These are phyloP conservation scores for Pistacia atlantica DNA, from an alignment of 345 rosid genomes.

Conservation along the genomic window DNA sequence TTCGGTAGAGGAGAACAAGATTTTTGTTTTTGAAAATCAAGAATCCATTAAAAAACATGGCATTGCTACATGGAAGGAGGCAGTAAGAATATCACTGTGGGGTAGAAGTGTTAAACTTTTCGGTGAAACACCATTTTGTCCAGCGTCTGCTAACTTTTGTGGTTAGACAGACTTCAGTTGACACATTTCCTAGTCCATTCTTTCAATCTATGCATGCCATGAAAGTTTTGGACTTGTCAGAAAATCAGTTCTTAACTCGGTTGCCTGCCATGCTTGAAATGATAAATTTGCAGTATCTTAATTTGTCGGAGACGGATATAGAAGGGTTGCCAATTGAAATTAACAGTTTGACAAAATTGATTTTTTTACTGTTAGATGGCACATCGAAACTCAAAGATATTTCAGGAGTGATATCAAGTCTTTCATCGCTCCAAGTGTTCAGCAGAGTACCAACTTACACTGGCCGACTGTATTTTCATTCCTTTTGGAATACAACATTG, in stretches of 20 bases:
- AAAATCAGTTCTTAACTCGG: neutral
- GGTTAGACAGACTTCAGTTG: neutral
- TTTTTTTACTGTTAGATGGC: constrained; percentile 14
- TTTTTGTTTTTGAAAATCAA: no score
- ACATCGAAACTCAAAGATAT: neutral
- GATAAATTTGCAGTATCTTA: constrained; percentile 15
- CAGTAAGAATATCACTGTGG: no score
- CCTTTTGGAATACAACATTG: neutral
- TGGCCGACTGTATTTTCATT: no score
- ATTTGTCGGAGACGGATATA: constrained; percentile 15
- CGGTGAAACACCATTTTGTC: no score
- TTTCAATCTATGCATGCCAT: neutral
- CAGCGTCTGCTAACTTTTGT: constrained; percentile 12
- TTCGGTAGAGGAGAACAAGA: no score
- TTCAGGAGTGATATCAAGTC: constrained; percentile 11
- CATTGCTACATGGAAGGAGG: no score
- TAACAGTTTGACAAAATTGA: neutral
- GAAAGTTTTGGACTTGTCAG: constrained; percentile 9
- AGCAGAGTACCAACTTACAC: neutral
- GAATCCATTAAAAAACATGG: no score
- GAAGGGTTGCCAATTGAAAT: neutral
- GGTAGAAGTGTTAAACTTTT: no score
- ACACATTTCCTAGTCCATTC: neutral
- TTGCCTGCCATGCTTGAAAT: constrained; percentile 11
- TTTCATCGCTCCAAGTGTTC: constrained; percentile 12